phyloP scores from a whole-genome alignment of 1,284 basidiomycete genomes.

The Leucoagaricus sp. region DNA sequence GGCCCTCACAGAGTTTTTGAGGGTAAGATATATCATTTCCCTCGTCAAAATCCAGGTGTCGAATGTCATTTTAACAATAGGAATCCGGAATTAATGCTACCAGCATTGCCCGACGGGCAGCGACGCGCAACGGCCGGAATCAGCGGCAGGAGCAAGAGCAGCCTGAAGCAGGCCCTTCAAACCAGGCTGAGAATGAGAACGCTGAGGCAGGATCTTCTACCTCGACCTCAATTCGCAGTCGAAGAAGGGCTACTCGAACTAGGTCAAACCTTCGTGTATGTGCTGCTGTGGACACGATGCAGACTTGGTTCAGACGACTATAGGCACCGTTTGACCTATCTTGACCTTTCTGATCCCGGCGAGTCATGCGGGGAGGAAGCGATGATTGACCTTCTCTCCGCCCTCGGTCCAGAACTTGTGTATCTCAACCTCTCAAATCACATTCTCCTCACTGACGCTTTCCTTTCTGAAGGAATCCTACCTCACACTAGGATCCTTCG shows the following conservation, averaged over 20 bases:
- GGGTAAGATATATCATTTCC: slow-evolving; percentile 46
- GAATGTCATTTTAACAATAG: slow-evolving; percentile 36
- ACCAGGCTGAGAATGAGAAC: slow-evolving; percentile 26
- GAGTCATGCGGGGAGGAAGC: slow-evolving; percentile 58
- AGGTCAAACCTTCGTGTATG: slow-evolving; percentile 7
- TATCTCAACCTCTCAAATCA: slow-evolving; percentile 62
- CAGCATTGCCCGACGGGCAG: slow-evolving; percentile 61
- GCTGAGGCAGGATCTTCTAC: slow-evolving; percentile 21
- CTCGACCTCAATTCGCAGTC: slow-evolving; percentile 8
- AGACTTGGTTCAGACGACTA: not conserved
- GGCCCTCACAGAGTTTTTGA: slow-evolving; percentile 90
- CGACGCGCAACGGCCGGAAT: slow-evolving; percentile 33
- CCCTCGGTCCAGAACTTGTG: slow-evolving; percentile 54
- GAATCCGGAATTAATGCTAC: slow-evolving; percentile 79
- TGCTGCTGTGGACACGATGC: not conserved
- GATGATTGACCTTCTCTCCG: slow-evolving; percentile 55
- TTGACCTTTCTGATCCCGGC: slow-evolving; percentile 59
- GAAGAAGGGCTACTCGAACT: not conserved
- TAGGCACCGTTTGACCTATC: not conserved
- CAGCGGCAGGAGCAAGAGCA: slow-evolving; percentile 33
- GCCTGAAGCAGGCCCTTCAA: slow-evolving; percentile 47
- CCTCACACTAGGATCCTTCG: slow-evolving; percentile 53
- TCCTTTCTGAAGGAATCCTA: slow-evolving; percentile 66
- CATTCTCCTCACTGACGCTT: slow-evolving; percentile 61
- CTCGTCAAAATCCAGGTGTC: not conserved